Conservation (phyloP, 1,284 basidiomycete species). For the Puccinia polysora region DNA sequence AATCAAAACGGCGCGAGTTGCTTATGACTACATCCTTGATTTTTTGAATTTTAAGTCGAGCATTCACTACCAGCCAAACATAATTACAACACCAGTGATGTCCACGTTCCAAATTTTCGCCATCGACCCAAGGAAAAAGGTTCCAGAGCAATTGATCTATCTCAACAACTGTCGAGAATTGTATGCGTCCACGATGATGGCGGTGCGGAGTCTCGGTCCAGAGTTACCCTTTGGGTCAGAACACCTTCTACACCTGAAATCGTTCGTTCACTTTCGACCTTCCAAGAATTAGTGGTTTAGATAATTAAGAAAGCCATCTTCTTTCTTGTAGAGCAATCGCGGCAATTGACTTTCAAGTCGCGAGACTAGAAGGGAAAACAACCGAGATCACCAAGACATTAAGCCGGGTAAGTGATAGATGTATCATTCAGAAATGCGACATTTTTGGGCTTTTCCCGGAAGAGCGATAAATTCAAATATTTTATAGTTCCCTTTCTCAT, state of each 20-base stretch:
- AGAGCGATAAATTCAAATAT: neutral
- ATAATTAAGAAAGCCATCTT: neutral
- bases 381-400: slow-evolving; percentile 3
- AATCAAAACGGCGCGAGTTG: neutral
- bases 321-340: neutral
- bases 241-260: neutral
- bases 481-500: neutral
- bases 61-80: slow-evolving; percentile 5
- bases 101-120: slow-evolving; percentile 13
- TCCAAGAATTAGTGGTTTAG: neutral
- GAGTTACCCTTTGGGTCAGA: neutral
- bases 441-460: too few species aligned
- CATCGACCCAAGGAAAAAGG: neutral
- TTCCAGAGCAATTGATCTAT: slow-evolving; percentile 11
- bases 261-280: neutral
- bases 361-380: slow-evolving; percentile 4
- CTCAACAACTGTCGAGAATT: neutral
- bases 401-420: neutral
- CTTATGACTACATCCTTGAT: neutral
- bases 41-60: neutral
- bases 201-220: slow-evolving; percentile 4
- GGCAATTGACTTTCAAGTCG: slow-evolving; percentile 8
- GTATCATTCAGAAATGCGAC: too few species aligned
- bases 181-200: slow-evolving; percentile 10
- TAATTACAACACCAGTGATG: slow-evolving; percentile 15